Conservation (phyloP, 371 early-diverging fungal genomes). For the Neoconidiobolus thromboides region DNA sequence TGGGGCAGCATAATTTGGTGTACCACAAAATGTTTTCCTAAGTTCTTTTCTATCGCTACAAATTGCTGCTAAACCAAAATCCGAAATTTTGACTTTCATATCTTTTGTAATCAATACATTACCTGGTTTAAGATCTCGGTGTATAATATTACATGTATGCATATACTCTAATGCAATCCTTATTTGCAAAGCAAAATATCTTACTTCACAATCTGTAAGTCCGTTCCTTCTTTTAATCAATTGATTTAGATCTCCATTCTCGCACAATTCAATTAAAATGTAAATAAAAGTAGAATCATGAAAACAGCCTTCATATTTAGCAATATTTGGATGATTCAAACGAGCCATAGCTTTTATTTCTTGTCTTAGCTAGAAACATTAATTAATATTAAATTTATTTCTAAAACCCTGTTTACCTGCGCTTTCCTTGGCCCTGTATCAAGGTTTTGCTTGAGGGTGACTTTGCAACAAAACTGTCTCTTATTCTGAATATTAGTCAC, state of each 20-base stretch:
- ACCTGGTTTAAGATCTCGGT: conserved; percentile 94
- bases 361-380: too few relatives aligned
- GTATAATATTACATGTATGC: conserved; percentile 78
- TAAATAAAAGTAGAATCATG: conserved; percentile 45
- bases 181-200: conserved; percentile 56
- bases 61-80: conserved; percentile 90
- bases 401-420: too few relatives aligned
- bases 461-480: too few relatives aligned
- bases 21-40: conserved; percentile 94
- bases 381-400: too few relatives aligned
- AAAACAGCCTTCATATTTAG: too few relatives aligned
- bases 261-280: conserved; percentile 89
- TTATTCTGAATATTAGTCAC: too few relatives aligned
- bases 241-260: conserved; percentile 65
- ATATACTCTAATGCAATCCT: conserved; percentile 70
- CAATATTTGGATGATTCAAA: too few relatives aligned
- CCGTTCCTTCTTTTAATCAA: conserved; percentile 38
- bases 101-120: conserved; percentile 85
- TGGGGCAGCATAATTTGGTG: conserved; percentile 98
- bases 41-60: conserved; percentile 54
- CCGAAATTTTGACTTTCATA: conserved; percentile 85
- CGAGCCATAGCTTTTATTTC: too few relatives aligned
- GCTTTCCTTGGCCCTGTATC: too few relatives aligned
- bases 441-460: too few relatives aligned
- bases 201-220: conserved; percentile 24